A percentile compares a stretch with the other conserved stretches of the same genome.
Conservation (phyloP, 306 rosid genomes). For the Heteromeles arbutifolia region DNA sequence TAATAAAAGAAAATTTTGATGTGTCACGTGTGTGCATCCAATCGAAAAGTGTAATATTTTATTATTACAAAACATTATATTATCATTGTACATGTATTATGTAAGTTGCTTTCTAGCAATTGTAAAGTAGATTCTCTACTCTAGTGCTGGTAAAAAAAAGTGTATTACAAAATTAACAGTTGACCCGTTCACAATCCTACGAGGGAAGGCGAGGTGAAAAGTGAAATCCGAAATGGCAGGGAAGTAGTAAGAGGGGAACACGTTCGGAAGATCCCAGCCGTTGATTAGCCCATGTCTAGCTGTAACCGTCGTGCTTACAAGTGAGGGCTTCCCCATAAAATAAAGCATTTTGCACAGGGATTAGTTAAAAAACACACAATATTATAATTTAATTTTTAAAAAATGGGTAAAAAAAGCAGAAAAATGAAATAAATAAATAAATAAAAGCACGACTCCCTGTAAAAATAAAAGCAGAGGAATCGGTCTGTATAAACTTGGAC, state of each 20-base stretch:
- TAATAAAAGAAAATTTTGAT: too few species aligned
- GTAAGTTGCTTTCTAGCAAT: neutral
- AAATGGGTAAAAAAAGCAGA: constrained; percentile 1
- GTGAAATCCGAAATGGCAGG: constrained; percentile 15
- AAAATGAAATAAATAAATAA: neutral
- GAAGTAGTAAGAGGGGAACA: constrained; percentile 11
- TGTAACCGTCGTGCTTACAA: constrained; percentile 32
- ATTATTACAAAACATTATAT: fast-evolving
- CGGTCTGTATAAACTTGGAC: constrained; percentile 30
- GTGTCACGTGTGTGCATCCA: neutral
- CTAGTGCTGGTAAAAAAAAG: neutral
- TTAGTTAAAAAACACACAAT: neutral
- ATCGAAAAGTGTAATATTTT: fast-evolving
- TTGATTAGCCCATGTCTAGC: constrained; percentile 13
- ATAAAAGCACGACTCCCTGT: constrained; percentile 16
- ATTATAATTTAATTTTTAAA: neutral
- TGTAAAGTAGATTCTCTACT: neutral
- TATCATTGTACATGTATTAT: fast-evolving
- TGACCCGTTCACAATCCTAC: constrained; percentile 18
- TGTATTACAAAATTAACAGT: neutral
- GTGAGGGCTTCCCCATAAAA: constrained; percentile 14
- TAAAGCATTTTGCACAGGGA: constrained; percentile 11
- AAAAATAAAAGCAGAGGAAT: constrained; percentile 27
- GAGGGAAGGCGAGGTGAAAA: constrained; percentile 20
- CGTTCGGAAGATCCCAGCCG: constrained; percentile 22